Evolutionary conservation across 805 yeast genomes (phyloP).

Genomic region (Barnettozyma sp.): DNA sequence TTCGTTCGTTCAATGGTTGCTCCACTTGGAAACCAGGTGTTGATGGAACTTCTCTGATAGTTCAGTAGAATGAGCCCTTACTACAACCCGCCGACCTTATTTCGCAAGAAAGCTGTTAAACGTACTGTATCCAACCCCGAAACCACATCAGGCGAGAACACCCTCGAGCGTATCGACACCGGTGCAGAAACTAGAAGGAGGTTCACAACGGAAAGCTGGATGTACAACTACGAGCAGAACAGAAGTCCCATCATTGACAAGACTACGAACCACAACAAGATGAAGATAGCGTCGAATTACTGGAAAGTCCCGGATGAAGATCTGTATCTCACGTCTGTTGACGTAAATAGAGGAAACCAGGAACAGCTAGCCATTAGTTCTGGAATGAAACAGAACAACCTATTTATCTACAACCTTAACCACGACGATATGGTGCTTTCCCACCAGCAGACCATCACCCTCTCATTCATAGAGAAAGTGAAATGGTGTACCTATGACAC

Average conservation of each 20-base stretch:
- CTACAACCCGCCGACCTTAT: slow-evolving; percentile 22
- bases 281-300: slow-evolving; percentile 27
- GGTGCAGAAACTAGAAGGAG: too few relatives aligned
- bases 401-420: slow-evolving; percentile 45
- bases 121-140: slow-evolving; percentile 15
- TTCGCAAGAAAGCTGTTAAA: slow-evolving; percentile 25
- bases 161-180: too few relatives aligned
- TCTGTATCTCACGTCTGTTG: slow-evolving; percentile 39
- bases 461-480: slow-evolving; percentile 48
- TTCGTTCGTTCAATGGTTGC: too few relatives aligned
- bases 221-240: slow-evolving; percentile 20
- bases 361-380: slow-evolving; percentile 46
- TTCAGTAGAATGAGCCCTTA: too few relatives aligned
- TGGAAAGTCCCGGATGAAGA: slow-evolving; percentile 29
- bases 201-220: slow-evolving; percentile 22
- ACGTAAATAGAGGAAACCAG: slow-evolving; percentile 24
- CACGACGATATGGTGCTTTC: slow-evolving; percentile 36
- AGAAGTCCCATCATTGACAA: slow-evolving; percentile 31
- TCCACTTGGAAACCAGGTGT: too few relatives aligned
- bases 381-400: slow-evolving; percentile 37
- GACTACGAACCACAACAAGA: slow-evolving; percentile 34
- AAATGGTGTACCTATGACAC: slow-evolving; percentile 42
- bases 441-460: slow-evolving; percentile 51
- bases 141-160: too few relatives aligned
- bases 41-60: too few relatives aligned